Evolutionary conservation across 495 filamentous ascomycete genomes (phyloP).

Genomic region (Xylaria venustula): DNA sequence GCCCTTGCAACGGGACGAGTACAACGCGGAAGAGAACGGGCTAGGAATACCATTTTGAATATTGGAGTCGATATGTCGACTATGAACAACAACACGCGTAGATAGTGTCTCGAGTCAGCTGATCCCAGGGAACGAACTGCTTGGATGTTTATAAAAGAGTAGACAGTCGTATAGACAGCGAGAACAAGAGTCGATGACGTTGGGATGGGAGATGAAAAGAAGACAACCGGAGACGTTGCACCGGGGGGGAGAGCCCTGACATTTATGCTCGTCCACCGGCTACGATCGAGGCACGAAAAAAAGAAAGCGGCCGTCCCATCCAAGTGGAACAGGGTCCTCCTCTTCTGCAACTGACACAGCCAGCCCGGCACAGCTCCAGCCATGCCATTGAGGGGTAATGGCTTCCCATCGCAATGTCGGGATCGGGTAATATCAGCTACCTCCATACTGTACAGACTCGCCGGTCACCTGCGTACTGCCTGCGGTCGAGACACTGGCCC

Average conservation of each 20-base stretch:
- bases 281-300: conserved; percentile 7
- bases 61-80: conserved; percentile 16
- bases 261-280: conserved; percentile 27
- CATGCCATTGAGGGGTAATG: conserved; percentile 14
- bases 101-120: background rate
- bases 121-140: background rate
- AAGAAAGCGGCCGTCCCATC: background rate
- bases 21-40: conserved; percentile 36
- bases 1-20: conserved; percentile 28
- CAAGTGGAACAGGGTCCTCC: background rate
- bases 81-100: conserved; percentile 2
- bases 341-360: background rate
- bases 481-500: conserved; percentile 1
- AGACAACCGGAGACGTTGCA: conserved; percentile 10
- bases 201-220: conserved; percentile 17
- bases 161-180: background rate
- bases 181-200: background rate
- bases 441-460: too few species aligned
- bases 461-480: conserved; percentile 2
- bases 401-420: conserved; percentile 4
- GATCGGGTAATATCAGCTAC: conserved; percentile 13
- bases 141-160: background rate
- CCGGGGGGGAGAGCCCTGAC: conserved; percentile 17
- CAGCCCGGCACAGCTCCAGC: background rate
- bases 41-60: conserved; percentile 54